These are phyloP conservation scores for Cytospora mali DNA, from an alignment of 2,329 filamentous ascomycete genomes.

Conservation along the genomic window DNA sequence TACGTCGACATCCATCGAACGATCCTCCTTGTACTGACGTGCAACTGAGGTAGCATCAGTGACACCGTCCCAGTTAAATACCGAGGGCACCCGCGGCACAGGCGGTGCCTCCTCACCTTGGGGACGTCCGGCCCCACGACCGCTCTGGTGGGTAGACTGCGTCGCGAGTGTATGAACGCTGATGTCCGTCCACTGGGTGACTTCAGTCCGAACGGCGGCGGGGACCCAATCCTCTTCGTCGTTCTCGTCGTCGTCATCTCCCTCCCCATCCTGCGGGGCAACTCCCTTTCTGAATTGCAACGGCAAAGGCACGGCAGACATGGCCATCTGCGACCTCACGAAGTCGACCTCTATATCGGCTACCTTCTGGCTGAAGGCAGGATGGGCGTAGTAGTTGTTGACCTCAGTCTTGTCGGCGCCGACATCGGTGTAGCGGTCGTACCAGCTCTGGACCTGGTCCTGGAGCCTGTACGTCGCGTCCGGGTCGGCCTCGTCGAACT, in stretches of 20 bases:
- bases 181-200: conserved; percentile 13
- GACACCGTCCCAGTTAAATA: neutral
- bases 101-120: neutral
- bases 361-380: conserved; percentile 12
- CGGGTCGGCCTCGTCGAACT: conserved; percentile 17
- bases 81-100: conserved; percentile 8
- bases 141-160: conserved; percentile 1
- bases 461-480: conserved; percentile 11
- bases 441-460: conserved; percentile 21
- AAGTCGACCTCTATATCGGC: conserved; percentile 6
- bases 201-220: neutral
- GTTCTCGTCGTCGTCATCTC: conserved; percentile 7
- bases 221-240: neutral
- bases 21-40: neutral
- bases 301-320: conserved; percentile 19
- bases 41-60: neutral
- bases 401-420: neutral
- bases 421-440: conserved; percentile 22
- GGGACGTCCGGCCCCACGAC: neutral
- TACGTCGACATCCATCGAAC: neutral
- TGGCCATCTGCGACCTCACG: conserved; percentile 5
- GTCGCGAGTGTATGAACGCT: conserved; percentile 11
- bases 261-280: conserved; percentile 1
- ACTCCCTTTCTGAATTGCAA: conserved; percentile 10
- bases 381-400: conserved; percentile 13